Base-by-base conservation (phyloP, 176 grass and related monocot species). In the Triticum dicoccoides region DNA sequence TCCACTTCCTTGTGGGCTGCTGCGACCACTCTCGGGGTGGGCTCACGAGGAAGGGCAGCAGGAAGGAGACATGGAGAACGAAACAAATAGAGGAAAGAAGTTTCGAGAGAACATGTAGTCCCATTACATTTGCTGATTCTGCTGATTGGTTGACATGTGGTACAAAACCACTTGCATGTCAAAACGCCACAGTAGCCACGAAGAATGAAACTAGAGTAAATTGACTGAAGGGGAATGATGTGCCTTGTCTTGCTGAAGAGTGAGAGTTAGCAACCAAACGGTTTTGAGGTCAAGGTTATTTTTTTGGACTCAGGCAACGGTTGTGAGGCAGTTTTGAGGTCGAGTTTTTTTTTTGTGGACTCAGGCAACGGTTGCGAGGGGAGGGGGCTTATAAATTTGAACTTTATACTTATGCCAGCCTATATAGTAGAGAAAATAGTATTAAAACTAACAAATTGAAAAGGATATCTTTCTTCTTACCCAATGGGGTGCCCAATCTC, bases 401-500 rank as follows among this genome's bases (percentile, higher is more conserved):
- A 14, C 1, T 25, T 47, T 17, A 27, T 47, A 23, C n/a, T 74
- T 74, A 47, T 47, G 39, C 41, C 39, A 47, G 23, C 71, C 23
- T 79, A 61, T 71, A 52, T 62, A 63, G 65, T 14, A 80, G 14
- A 75, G 12, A 76, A 80, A 67, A 47, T 56, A 9, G 38, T 73
- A 29, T 76, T 33, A 54, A 88, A 85, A 56, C 14, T 15, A 70
- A n/a, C 61, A 27, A 76, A 64, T 39, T 34, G 41, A 88, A 84
- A 77, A 64, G 11, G 4, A 80, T 35, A 34, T 65, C 51, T 56
- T 82, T 63, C 9, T 76, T 44, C 89, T 89, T 88, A 99, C 97
- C 94, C 92, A 93, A 5, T 90, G 35, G 45, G 90, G 94, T 44
- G 87, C 87, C 88, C 82, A 90, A 85, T 85, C 87, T 35, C 47